These are phyloP conservation scores for Claviceps pazoutovae DNA, from an alignment of 2,329 filamentous ascomycete genomes.

Conservation along the genomic window DNA sequence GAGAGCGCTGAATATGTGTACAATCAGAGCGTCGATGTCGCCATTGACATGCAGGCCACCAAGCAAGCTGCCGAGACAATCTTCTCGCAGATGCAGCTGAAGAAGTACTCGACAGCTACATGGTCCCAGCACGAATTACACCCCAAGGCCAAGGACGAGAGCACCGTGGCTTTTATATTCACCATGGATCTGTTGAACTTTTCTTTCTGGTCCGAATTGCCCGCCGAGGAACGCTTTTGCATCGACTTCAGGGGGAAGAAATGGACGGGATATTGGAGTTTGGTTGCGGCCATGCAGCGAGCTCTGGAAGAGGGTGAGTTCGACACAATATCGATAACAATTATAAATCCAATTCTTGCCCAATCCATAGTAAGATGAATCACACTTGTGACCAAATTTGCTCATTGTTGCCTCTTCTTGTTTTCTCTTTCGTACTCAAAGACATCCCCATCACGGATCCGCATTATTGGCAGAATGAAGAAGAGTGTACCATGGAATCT, in stretches of 20 bases:
- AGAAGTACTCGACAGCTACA: conserved; percentile 66
- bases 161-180: conserved; percentile 82
- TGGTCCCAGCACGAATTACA: conserved; percentile 89
- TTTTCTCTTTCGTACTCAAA: conserved; percentile 19
- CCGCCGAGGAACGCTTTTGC: conserved; percentile 60
- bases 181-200: conserved; percentile 96
- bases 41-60: conserved; percentile 68
- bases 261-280: conserved; percentile 93
- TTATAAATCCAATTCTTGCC: neutral
- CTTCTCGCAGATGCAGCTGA: conserved; percentile 68
- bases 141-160: conserved; percentile 66
- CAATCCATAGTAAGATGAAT: neutral
- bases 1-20: conserved; percentile 74
- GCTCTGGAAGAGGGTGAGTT: conserved; percentile 67
- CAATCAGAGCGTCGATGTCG: conserved; percentile 86
- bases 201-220: conserved; percentile 76
- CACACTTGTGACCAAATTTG: neutral
- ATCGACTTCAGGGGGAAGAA: conserved; percentile 66
- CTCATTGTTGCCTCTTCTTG: neutral
- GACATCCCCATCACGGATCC: conserved; percentile 81
- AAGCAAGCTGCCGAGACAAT: conserved; percentile 73
- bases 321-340: neutral
- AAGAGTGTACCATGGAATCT: conserved; percentile 60
- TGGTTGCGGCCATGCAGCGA: conserved; percentile 75
- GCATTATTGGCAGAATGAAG: conserved; percentile 69